phyloP scores from a whole-genome alignment of 345 rosid genomes.

The Corchorus olitorius region DNA sequence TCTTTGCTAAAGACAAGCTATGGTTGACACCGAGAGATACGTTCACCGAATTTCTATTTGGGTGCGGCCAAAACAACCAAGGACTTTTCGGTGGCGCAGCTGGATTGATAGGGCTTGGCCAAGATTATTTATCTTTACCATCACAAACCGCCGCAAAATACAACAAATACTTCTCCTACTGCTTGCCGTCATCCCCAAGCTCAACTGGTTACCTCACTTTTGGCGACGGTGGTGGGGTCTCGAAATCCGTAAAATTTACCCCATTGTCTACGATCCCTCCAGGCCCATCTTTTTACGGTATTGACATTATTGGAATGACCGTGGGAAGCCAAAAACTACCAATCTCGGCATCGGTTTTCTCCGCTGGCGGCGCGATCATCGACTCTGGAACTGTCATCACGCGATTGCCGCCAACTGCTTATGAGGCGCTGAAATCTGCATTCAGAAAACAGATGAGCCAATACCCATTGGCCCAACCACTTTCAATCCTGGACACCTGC shows the following conservation, averaged over 20 bases:
- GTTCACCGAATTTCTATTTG: conserved; percentile 52
- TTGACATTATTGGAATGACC: conserved; percentile 52
- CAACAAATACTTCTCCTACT: conserved; percentile 77
- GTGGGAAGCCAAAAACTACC: conserved; percentile 55
- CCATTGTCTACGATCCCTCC: conserved; percentile 45
- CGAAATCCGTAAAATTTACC: conserved; percentile 54
- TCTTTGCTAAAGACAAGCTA: conserved; percentile 62
- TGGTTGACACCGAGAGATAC: conserved; percentile 50
- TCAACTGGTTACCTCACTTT: conserved; percentile 75
- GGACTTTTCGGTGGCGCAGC: conserved; percentile 79
- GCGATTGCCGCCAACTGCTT: conserved; percentile 68
- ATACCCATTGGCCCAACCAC: conserved; percentile 58
- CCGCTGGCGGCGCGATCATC: conserved; percentile 56
- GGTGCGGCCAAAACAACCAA: conserved; percentile 80
- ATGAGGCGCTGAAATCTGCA: conserved; percentile 46
- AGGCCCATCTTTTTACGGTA: conserved; percentile 61
- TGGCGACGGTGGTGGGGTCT: conserved; percentile 40
- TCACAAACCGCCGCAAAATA: conserved; percentile 63
- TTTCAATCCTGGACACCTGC: conserved; percentile 80
- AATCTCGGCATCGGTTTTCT: conserved; percentile 50
- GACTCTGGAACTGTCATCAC: conserved; percentile 94
- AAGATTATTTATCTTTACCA: conserved; percentile 61
- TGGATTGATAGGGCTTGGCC: conserved; percentile 85
- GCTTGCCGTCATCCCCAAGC: conserved; percentile 72
- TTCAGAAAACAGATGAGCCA: conserved; percentile 56